Base-by-base conservation (phyloP, 805 yeast genomes). In the Saccharomycopsis fodiens region DNA sequence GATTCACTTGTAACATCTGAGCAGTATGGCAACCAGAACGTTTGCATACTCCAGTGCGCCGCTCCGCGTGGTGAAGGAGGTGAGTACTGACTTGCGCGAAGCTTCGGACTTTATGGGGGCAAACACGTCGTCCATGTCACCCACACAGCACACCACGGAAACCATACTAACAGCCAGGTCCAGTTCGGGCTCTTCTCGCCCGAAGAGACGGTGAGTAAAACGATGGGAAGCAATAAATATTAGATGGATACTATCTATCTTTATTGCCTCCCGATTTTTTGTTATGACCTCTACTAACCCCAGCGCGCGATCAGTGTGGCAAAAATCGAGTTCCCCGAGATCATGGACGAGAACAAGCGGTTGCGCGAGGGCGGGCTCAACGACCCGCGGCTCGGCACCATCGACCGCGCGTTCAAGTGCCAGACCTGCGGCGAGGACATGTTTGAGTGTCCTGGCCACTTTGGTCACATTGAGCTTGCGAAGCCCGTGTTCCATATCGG, bases 381-480 rank as follows among this genome's bases (percentile, higher is more conserved):
- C 62, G 98, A 94, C 64, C 97, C 98, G 50, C 80, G 97, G 58
- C 73, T 93, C 51, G 99, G 99, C 42, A 85, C 97, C 3, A 89
- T 93, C 57, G 99, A 93, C 66, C 82, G 98, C 64, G 91, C 89
- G 63, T 85, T 85, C 74, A 87, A 86, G 70, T 93, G 99, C 73
- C 97, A 91, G 72, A 93, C 99, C 20, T 93, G 99, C 74, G 95
- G 96, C 59, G 99, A 93, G 65, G 96, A 91, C 57, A 93, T 93
- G 97, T 86, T 91, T 50, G 97, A 93, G 64, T 93, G 99, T 67
- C 97, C 97, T 0, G 99, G 99, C 50, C 99, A 93, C 69, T 93
- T 93, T 67, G 99, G 99, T 55, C 99, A 93, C 61, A 93, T 93
- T 51, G 99, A 93, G 63, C 73, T 93, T 54, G 97, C 98, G 30